These are phyloP conservation scores for Hygrocybe coccinea DNA, from an alignment of 768 basidiomycete species.

Conservation along the genomic window DNA sequence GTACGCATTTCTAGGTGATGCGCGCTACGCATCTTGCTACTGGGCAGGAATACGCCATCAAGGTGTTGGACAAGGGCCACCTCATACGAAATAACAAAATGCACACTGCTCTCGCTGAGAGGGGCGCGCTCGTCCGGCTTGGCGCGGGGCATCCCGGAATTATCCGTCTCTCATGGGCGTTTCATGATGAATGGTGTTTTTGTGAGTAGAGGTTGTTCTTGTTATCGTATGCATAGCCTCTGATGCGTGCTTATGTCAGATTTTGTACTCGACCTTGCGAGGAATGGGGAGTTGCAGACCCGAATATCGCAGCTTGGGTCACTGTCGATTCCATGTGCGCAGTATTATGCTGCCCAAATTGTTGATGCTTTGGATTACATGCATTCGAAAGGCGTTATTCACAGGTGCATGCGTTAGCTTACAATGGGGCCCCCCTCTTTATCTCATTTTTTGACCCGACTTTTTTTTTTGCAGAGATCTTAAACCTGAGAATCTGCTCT, in stretches of 20 bases:
- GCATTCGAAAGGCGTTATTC: slow-evolving; percentile 85
- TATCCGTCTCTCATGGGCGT: slow-evolving; percentile 74
- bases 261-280: slow-evolving; percentile 72
- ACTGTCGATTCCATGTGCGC: slow-evolving; percentile 66
- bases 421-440: slow-evolving; percentile 7
- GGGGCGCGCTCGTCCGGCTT: slow-evolving; percentile 68
- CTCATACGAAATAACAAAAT: slow-evolving; percentile 74
- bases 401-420: slow-evolving; percentile 47
- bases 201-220: slow-evolving; percentile 51
- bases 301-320: slow-evolving; percentile 79
- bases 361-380: slow-evolving; percentile 87
- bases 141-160: slow-evolving; percentile 78
- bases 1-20: slow-evolving; percentile 46
- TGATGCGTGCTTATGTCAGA: slow-evolving; percentile 37
- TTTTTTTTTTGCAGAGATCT: slow-evolving; percentile 57
- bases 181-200: slow-evolving; percentile 78
- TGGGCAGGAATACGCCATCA: slow-evolving; percentile 67
- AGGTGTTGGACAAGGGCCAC: slow-evolving; percentile 80
- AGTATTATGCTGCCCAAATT: slow-evolving; percentile 86
- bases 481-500: slow-evolving; percentile 83
- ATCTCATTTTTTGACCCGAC: slow-evolving; percentile 5
- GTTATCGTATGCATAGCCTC: not conserved
- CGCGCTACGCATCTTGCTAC: slow-evolving; percentile 49
- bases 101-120: slow-evolving; percentile 73
- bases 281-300: slow-evolving; percentile 74